These are phyloP conservation scores for Kurtzmaniella quercitrusa DNA, from an alignment of 1,139 yeast species.

Conservation along the genomic window DNA sequence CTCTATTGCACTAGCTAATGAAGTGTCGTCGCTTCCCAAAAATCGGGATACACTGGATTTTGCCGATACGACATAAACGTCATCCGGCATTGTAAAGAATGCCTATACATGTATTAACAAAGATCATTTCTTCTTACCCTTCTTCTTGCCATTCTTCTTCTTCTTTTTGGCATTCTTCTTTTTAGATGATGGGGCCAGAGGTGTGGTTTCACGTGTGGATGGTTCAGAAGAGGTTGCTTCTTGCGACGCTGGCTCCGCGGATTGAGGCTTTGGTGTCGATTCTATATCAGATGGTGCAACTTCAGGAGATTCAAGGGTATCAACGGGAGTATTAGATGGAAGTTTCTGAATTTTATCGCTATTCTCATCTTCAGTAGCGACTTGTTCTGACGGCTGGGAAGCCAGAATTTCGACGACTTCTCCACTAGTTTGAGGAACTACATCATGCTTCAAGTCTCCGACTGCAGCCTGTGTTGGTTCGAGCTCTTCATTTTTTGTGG, in stretches of 20 bases:
- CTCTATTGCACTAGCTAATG: background rate
- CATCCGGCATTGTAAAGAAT: background rate
- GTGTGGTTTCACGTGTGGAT: background rate
- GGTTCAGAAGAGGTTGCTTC: conserved; percentile 1
- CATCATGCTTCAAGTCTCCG: conserved; percentile 3
- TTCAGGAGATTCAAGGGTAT: background rate
- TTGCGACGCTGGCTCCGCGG: background rate
- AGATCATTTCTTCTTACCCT: conserved; percentile 8
- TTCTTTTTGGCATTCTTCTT: conserved; percentile 14
- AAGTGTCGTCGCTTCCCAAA: background rate
- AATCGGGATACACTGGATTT: too few relatives aligned
- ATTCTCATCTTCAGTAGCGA: too few relatives aligned
- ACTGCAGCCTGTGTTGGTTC: too few relatives aligned
- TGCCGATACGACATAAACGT: too few relatives aligned
- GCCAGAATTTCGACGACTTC: too few relatives aligned
- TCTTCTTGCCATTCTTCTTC: conserved; percentile 16
- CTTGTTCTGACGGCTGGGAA: too few relatives aligned
- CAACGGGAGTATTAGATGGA: background rate
- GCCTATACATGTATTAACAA: background rate
- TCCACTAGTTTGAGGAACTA: too few relatives aligned
- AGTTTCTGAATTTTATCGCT: background rate
- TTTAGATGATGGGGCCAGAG: background rate
- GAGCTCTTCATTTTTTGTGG: background rate
- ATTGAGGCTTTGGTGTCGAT: background rate
- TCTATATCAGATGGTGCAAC: background rate